A percentile compares a stretch with the other conserved stretches of the same genome.
These are phyloP conservation scores for Fomitopsis pinicola DNA, from an alignment of 1,284 basidiomycete genomes.

Conservation along the genomic window DNA sequence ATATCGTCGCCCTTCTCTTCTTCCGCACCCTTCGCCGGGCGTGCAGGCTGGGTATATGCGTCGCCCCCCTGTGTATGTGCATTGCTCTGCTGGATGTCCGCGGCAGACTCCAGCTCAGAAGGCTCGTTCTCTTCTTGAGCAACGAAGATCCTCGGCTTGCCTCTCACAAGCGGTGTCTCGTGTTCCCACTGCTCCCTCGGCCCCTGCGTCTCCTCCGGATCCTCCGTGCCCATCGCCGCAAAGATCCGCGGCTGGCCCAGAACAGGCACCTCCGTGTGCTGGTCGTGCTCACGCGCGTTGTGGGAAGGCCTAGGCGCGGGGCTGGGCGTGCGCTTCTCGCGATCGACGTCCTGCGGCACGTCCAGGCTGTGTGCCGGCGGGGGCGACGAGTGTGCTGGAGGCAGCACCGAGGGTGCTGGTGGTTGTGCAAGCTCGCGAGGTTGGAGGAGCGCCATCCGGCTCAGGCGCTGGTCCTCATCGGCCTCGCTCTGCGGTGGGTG, in stretches of 20 bases:
- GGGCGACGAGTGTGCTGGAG: neutral
- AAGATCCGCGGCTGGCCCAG: conserved; percentile 1
- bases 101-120: neutral
- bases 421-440: neutral
- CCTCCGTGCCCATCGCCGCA: neutral
- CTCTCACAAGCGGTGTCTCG: neutral
- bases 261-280: neutral
- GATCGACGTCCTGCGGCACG: neutral
- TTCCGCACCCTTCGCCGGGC: neutral
- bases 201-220: neutral
- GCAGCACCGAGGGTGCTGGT: neutral
- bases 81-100: neutral
- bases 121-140: neutral
- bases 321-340: neutral
- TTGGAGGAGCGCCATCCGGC: neutral
- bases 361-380: neutral
- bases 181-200: neutral
- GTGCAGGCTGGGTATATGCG: neutral
- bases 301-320: neutral
- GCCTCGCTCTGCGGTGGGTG: neutral
- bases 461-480: neutral
- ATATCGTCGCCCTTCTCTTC: neutral
- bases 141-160: neutral
- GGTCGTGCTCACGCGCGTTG: neutral
- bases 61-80: neutral